phyloP scores from a whole-genome alignment of 2,329 filamentous ascomycete genomes.

The Coniochaeta pulveracea region DNA sequence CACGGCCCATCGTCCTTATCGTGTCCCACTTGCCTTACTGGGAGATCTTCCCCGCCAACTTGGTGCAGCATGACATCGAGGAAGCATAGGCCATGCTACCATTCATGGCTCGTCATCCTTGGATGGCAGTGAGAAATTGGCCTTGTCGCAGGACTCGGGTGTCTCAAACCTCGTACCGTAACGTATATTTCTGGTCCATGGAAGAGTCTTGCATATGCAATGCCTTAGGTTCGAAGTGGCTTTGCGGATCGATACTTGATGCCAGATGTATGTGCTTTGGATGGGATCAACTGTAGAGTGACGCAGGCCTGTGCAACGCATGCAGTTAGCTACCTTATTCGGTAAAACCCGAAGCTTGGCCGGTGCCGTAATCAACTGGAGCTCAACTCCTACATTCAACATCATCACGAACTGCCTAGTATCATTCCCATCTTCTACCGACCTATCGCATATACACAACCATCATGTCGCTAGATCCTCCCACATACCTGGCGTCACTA shows the following conservation, averaged over 20 bases:
- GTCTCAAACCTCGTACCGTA: too few species aligned
- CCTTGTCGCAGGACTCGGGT: too few species aligned
- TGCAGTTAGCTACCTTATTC: background rate
- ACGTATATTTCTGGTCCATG: too few species aligned
- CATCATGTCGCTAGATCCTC: constrained; percentile 80
- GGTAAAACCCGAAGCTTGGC: constrained; percentile 2
- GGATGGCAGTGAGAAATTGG: too few species aligned
- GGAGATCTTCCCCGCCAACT: background rate
- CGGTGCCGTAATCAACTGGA: constrained; percentile 1
- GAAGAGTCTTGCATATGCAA: too few species aligned
- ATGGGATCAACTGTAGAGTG: too few species aligned
- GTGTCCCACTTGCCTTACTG: background rate
- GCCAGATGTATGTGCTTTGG: too few species aligned
- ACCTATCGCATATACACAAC: background rate
- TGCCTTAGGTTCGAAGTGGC: too few species aligned
- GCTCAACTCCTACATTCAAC: constrained; percentile 1
- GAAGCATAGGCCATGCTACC: too few species aligned
- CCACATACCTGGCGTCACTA: constrained; percentile 72
- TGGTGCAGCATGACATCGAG: too few species aligned
- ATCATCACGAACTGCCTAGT: background rate
- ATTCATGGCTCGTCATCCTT: too few species aligned
- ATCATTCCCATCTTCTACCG: background rate
- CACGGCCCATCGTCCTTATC: constrained; percentile 10
- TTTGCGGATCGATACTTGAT: too few species aligned
- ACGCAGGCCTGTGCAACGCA: constrained; percentile 1